Evolutionary conservation across 106 monocot genomes (phyloP).

Genomic region (Dioscorea zingiberensis): DNA sequence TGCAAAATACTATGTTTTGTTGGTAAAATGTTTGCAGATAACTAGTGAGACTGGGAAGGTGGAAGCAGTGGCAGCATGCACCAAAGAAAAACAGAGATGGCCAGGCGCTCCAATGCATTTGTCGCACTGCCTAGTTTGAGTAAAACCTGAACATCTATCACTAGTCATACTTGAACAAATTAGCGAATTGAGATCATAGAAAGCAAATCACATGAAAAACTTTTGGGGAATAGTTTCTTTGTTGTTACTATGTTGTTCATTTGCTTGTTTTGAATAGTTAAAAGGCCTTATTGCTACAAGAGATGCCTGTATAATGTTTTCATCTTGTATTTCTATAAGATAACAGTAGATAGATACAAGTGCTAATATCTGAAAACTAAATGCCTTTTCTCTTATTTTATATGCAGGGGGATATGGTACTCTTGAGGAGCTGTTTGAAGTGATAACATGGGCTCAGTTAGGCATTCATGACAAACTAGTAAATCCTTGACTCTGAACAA

Average conservation of each 20-base stretch:
- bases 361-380: too few relatives aligned
- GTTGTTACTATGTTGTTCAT: too few relatives aligned
- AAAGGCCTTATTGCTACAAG: too few relatives aligned
- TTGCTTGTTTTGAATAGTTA: too few relatives aligned
- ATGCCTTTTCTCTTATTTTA: too few relatives aligned
- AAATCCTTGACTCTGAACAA: not conserved
- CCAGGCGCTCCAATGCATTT: conserved; percentile 67
- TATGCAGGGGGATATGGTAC: too few relatives aligned
- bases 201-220: not conserved
- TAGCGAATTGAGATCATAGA: not conserved
- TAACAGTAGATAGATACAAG: not conserved
- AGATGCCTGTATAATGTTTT: too few relatives aligned
- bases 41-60: conserved; percentile 67
- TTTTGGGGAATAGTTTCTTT: too few relatives aligned
- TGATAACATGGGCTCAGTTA: too few relatives aligned
- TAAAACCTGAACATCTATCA: not conserved
- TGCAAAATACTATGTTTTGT: conserved; percentile 1
- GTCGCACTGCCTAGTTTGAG: conserved; percentile 69
- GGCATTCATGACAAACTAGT: conserved; percentile 8
- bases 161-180: conserved; percentile 5
- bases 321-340: too few relatives aligned
- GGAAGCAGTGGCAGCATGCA: conserved; percentile 81
- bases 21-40: conserved; percentile 40
- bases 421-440: too few relatives aligned
- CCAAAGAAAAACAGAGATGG: conserved; percentile 83